phyloP scores from a whole-genome alignment of 2,329 filamentous ascomycete species.

The Chalaropsis thielavioides region DNA sequence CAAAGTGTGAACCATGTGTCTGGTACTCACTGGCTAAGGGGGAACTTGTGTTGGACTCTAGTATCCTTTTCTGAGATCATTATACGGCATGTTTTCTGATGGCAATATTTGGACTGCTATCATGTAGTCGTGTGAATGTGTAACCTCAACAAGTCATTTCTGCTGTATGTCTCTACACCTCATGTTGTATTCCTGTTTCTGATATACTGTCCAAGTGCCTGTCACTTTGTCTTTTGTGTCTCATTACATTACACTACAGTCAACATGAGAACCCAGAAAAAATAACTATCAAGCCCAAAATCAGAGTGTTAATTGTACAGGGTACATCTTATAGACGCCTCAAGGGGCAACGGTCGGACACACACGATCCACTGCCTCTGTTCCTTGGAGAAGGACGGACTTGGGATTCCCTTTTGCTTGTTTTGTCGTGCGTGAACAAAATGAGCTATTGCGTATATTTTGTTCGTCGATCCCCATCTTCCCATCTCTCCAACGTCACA shows the following conservation, averaged over 20 bases:
- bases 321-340: neutral
- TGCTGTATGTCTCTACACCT: too few relatives aligned
- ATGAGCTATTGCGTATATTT: neutral
- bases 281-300: neutral
- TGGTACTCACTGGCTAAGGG: neutral
- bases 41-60: neutral
- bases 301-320: slow-evolving; percentile 6
- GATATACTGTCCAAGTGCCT: neutral
- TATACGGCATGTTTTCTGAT: neutral
- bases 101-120: neutral
- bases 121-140: neutral
- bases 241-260: neutral
- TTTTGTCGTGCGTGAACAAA: neutral
- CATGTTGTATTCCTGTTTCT: neutral
- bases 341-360: neutral
- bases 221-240: neutral
- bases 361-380: neutral
- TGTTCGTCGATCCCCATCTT: neutral
- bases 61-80: neutral
- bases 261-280: neutral
- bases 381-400: neutral
- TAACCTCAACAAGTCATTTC: too few relatives aligned
- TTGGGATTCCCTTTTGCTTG: slow-evolving; percentile 8
- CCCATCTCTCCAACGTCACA: neutral
- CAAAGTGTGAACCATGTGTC: neutral